Evolutionary conservation across 257 asterid species (phyloP).

Genomic region (Scutellaria barbata): DNA sequence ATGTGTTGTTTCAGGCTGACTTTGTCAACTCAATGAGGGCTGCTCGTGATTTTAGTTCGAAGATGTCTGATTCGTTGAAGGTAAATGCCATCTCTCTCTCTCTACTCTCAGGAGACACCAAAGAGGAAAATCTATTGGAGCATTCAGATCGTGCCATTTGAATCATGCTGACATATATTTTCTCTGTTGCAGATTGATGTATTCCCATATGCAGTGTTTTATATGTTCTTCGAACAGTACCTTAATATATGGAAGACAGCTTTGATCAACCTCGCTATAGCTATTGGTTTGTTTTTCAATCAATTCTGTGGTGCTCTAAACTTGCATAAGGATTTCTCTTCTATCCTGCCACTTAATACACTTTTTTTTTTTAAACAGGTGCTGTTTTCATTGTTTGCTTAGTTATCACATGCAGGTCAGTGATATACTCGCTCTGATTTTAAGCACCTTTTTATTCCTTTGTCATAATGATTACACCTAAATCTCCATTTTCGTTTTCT

Average conservation of each 20-base stretch:
- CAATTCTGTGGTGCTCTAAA: background rate
- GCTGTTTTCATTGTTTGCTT: conserved; percentile 92
- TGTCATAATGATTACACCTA: conserved; percentile 14
- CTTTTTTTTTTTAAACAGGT: conserved; percentile 55
- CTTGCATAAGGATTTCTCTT: background rate
- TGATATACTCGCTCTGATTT: conserved; percentile 21
- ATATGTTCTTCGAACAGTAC: conserved; percentile 95
- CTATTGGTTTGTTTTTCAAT: conserved; percentile 66
- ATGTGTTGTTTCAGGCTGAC: conserved; percentile 56
- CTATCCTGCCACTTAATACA: conserved; percentile 21
- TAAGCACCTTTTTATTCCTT: conserved; percentile 17
- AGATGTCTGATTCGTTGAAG: conserved; percentile 78
- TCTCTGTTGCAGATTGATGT: conserved; percentile 75
- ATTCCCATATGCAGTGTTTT: conserved; percentile 90
- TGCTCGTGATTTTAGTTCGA: conserved; percentile 91
- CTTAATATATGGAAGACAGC: conserved; percentile 95
- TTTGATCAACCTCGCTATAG: conserved; percentile 81
- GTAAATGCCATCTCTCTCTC: conserved; percentile 38
- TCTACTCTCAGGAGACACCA: background rate
- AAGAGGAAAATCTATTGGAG: background rate
- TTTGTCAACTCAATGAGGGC: conserved; percentile 96
- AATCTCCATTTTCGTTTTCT: conserved; percentile 14
- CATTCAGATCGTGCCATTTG: background rate
- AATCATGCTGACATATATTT: conserved; percentile 31
- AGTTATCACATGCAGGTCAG: conserved; percentile 89